Percentiles rank a stretch among this genome's conserved stretches.
phyloP scores from a whole-genome alignment of 2,329 filamentous ascomycete species.

The Septoria linicola region DNA sequence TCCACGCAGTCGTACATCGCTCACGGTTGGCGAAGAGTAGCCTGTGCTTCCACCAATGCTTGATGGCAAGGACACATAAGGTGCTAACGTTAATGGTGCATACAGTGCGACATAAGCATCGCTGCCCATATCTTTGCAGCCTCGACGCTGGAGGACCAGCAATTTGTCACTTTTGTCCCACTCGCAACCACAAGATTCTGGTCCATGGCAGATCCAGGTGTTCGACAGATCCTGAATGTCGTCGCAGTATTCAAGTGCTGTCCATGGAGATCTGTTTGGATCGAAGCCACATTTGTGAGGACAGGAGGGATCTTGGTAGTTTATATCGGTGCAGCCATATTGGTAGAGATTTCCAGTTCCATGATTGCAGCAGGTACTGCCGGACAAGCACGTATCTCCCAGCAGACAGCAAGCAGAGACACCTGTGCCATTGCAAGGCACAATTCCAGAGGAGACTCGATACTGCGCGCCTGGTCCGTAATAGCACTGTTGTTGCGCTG shows the following conservation, averaged over 20 bases:
- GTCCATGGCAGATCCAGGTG: constrained; percentile 35
- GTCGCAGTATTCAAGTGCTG: constrained; percentile 32
- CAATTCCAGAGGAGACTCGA: constrained; percentile 29
- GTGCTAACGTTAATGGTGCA: constrained; percentile 31
- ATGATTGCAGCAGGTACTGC: constrained; percentile 34
- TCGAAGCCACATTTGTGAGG: constrained; percentile 36
- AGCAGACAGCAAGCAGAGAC: constrained; percentile 33
- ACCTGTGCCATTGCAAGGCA: constrained; percentile 30
- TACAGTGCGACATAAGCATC: constrained; percentile 35
- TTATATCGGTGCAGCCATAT: constrained; percentile 38
- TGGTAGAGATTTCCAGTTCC: constrained; percentile 33
- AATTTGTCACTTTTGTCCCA: constrained; percentile 29
- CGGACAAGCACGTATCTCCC: constrained; percentile 33
- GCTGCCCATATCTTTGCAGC: constrained; percentile 34
- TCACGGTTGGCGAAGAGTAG: constrained; percentile 29
- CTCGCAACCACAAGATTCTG: constrained; percentile 35
- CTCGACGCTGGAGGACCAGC: constrained; percentile 25
- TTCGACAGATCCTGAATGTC: constrained; percentile 27
- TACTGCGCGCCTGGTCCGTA: constrained; percentile 32
- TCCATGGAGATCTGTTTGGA: constrained; percentile 34
- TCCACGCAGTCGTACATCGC: constrained; percentile 28
- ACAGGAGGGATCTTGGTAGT: constrained; percentile 31
- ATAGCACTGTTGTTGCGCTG: constrained; percentile 37
- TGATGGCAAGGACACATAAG: constrained; percentile 32
- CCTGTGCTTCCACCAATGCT: constrained; percentile 30